phyloP scores from a whole-genome alignment of 2,329 filamentous ascomycete species.

The Massarina eburnea region DNA sequence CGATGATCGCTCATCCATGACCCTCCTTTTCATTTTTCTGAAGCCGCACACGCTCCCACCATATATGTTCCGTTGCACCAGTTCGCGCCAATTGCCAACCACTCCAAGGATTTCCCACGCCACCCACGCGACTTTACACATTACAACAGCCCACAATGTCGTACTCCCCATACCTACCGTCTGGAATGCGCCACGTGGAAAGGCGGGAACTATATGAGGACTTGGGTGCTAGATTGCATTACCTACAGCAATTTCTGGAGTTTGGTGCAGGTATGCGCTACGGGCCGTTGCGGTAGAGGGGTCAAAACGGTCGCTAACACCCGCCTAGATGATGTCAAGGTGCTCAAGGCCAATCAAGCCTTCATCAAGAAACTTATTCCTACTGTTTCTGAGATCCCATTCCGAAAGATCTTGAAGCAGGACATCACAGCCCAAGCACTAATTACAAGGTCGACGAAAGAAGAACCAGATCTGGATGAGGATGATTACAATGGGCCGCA shows the following conservation, averaged over 20 bases:
- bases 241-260: conserved; percentile 6
- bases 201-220: conserved; percentile 3
- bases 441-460: conserved; percentile 1
- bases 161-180: neutral
- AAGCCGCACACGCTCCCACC: neutral
- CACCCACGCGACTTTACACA: neutral
- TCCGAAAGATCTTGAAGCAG: conserved; percentile 4
- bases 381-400: conserved; percentile 2
- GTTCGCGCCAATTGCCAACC: neutral
- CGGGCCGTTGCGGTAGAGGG: neutral
- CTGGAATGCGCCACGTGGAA: conserved; percentile 7
- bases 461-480: conserved; percentile 4
- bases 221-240: neutral
- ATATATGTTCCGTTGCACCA: neutral
- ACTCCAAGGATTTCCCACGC: neutral
- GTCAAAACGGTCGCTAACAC: neutral
- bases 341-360: neutral
- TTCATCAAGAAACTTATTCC: conserved; percentile 7
- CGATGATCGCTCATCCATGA: neutral
- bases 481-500: conserved; percentile 7
- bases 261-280: conserved; percentile 5
- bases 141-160: neutral
- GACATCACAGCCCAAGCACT: conserved; percentile 8
- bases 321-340: conserved; percentile 1
- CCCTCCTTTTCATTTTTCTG: neutral